A percentile compares a stretch with the other conserved stretches of the same genome.
Conservation (phyloP, 1,284 basidiomycete genomes). For the Ceratorhiza oryzae-sativae region DNA sequence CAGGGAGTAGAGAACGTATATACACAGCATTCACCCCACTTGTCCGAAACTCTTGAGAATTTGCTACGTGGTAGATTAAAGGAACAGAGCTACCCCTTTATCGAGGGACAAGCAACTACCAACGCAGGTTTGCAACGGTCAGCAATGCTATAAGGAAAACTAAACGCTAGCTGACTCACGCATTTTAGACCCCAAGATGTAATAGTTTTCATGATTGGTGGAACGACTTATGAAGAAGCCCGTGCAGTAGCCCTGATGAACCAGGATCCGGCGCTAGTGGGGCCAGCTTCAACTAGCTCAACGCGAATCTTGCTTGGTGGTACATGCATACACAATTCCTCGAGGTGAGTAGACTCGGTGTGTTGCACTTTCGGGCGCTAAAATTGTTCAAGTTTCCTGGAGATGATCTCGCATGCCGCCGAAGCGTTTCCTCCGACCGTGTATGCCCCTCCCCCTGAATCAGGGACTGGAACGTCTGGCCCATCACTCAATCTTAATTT, state of each 20-base stretch:
- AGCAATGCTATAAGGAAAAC: conserved; percentile 17
- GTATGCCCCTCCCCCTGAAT: conserved; percentile 61
- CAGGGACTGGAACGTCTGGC: conserved; percentile 55
- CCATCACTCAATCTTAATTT: conserved; percentile 87
- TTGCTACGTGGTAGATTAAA: conserved; percentile 86
- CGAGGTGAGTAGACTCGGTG: conserved; percentile 63
- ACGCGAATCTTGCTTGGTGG: conserved; percentile 86
- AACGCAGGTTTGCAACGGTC: conserved; percentile 75
- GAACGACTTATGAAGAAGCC: conserved; percentile 93
- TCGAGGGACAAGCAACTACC: conserved; percentile 50
- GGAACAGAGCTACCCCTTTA: conserved; percentile 90
- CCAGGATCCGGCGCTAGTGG: conserved; percentile 65
- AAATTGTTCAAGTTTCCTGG: conserved; percentile 65
- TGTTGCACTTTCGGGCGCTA: conserved; percentile 1
- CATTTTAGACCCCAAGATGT: conserved; percentile 85
- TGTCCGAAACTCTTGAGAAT: conserved; percentile 91
- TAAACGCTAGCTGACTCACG: background rate
- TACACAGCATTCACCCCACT: conserved; percentile 95
- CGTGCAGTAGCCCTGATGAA: conserved; percentile 84
- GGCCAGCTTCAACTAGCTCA: conserved; percentile 50
- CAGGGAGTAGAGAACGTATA: conserved; percentile 99
- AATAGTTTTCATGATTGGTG: conserved; percentile 94
- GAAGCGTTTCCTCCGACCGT: conserved; percentile 67
- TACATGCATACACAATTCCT: conserved; percentile 91
- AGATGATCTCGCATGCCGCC: conserved; percentile 71